These are phyloP conservation scores for Cylindricascospora bacillispora DNA, from an alignment of 1,139 yeast genomes.

Conservation along the genomic window DNA sequence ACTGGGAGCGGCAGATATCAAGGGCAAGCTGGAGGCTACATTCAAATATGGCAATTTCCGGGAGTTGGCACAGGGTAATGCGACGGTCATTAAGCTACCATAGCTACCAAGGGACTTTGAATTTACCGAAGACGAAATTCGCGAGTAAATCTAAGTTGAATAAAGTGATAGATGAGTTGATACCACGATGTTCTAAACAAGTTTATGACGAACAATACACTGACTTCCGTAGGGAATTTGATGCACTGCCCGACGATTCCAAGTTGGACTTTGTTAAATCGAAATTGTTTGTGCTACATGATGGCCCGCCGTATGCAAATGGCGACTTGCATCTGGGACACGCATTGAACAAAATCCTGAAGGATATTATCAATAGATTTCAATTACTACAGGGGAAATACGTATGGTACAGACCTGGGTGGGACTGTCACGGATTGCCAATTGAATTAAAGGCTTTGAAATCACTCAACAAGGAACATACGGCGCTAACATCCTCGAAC, in stretches of 20 bases:
- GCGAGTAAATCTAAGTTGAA: slow-evolving; percentile 35
- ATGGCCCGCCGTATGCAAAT: slow-evolving; percentile 98
- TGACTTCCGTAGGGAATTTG: slow-evolving; percentile 11
- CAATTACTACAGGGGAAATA: slow-evolving; percentile 50
- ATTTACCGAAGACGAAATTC: slow-evolving; percentile 41
- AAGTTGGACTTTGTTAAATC: slow-evolving; percentile 16
- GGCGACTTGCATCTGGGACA: slow-evolving; percentile 92
- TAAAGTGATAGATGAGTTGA: slow-evolving; percentile 22
- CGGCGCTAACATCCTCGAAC: slow-evolving; percentile 33
- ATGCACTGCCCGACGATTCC: slow-evolving; percentile 5
- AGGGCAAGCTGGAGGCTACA: too few species aligned
- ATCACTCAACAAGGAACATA: slow-evolving; percentile 21
- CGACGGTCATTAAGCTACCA: too few species aligned
- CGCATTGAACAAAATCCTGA: slow-evolving; percentile 75
- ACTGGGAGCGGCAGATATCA: too few species aligned
- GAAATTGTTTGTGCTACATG: slow-evolving; percentile 61
- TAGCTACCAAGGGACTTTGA: slow-evolving; percentile 38
- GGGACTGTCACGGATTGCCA: slow-evolving; percentile 99
- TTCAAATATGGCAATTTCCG: too few species aligned
- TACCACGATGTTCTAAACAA: slow-evolving; percentile 29
- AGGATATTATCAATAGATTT: slow-evolving; percentile 71
- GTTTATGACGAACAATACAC: slow-evolving; percentile 26
- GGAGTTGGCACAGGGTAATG: too few species aligned
- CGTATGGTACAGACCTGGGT: slow-evolving; percentile 75
- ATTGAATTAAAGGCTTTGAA: slow-evolving; percentile 74